Percentiles rank a stretch among this genome's conserved stretches.
These are phyloP conservation scores for Lentinula novae-zelandiae DNA, from an alignment of 1,284 basidiomycete species.

Conservation along the genomic window DNA sequence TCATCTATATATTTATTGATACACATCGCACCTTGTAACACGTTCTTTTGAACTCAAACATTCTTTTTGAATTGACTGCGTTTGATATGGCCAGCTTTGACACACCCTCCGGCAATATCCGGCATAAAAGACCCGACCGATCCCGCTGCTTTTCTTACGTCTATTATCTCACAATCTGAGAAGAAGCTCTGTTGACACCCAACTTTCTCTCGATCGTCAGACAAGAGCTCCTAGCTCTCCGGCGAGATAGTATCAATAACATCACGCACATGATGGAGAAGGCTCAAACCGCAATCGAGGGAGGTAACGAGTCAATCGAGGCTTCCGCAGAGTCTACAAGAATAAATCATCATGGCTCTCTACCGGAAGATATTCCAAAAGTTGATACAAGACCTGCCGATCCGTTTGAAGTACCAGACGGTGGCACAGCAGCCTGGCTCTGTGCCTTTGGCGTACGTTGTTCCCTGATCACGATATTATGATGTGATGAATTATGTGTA, in stretches of 20 bases:
- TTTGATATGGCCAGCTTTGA: no score
- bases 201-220: no score
- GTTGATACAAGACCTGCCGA: neutral
- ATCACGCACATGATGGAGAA: neutral
- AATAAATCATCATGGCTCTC: neutral
- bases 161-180: no score
- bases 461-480: neutral
- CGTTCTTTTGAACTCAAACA: neutral
- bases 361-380: neutral
- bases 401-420: constrained; percentile 11
- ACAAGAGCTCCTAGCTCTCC: no score
- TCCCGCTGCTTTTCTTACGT: no score
- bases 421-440: constrained; percentile 16
- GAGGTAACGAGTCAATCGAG: neutral
- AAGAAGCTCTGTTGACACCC: no score
- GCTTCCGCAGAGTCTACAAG: neutral
- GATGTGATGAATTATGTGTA: neutral
- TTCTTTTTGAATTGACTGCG: neutral
- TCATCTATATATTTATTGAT: neutral
- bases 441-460: constrained; percentile 18
- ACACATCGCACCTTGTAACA: neutral
- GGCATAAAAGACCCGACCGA: no score
- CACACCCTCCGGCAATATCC: no score
- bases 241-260: neutral
- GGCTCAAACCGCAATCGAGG: neutral